Base-by-base conservation (phyloP, 768 basidiomycete species). In the Collybia nuda region DNA sequence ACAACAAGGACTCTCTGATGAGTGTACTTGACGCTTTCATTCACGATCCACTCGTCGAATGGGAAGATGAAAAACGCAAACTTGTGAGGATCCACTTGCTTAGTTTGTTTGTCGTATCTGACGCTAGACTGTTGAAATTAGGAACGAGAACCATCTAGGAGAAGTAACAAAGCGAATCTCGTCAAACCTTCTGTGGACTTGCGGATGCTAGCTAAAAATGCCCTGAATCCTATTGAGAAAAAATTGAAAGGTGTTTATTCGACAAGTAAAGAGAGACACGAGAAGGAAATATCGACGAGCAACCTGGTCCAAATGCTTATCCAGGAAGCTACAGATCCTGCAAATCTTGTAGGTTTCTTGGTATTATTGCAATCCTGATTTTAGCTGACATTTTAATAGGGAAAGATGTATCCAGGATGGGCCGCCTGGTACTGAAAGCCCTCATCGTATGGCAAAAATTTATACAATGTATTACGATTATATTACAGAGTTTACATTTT, bases 11-110 rank as follows among this genome's bases (percentile, higher is more conserved):
- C 63, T 87, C 86, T 37, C 73, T 99, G 48, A 93, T 94, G 88
- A 95, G 86, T 64, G 92, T 98, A 0, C 79, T 99, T 35, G 96
- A 98, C 62, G 92, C 97, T 1, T 98, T 98, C 65, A 84, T 95
- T 24, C 96, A 98, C 59, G 97, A 99, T 66, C 97, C 97, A 1
- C 78, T 99, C 2, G 88, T 95, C 26, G 96, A 98, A 67, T 98
- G 94, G 92, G 88, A 92, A 53, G 86, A 92, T 38, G 85, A 90
- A 64, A 85, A 83, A 54, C 79, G 84, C 12, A 86, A 81, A 61
- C 68, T 82, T 64, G 82, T 85, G 53, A 21, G 74, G 54, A 12
- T 15, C 19, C 37, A 19, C 23, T 38, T 23, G 21, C 39, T 24
- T 21, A 46, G 48, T 19, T 47, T 9, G 35, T 47, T 32, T 7